Percentiles rank a stretch among this genome's conserved stretches.
These are phyloP conservation scores for Aspergillus costaricaensis DNA, from an alignment of 2,329 filamentous ascomycete genomes.

Conservation along the genomic window DNA sequence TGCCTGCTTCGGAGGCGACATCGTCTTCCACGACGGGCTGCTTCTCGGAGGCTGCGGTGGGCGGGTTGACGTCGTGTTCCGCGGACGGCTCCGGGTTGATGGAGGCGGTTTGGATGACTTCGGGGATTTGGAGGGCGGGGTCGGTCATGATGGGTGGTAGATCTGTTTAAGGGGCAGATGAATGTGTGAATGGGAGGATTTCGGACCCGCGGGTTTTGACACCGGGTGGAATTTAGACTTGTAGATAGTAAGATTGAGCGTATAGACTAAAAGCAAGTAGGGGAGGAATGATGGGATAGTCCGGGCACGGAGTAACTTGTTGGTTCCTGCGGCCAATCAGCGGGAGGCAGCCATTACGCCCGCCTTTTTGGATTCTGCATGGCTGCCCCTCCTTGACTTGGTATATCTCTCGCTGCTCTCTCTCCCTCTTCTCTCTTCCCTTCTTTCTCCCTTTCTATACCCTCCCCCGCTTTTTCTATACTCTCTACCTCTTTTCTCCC, in stretches of 20 bases:
- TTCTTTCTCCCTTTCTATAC: background rate
- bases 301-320: slow-evolving; percentile 4
- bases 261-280: background rate
- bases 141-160: slow-evolving; percentile 52
- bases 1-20: slow-evolving; percentile 43
- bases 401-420: background rate
- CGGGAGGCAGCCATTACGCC: slow-evolving; percentile 17
- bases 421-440: slow-evolving; percentile 6
- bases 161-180: no score
- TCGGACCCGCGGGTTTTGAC: background rate
- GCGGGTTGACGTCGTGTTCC: slow-evolving; percentile 75
- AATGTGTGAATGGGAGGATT: background rate
- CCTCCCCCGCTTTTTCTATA: slow-evolving; percentile 15
- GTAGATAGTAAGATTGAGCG: no score
- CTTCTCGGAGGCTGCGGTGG: slow-evolving; percentile 70
- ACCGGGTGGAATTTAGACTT: no score
- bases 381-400: slow-evolving; percentile 27
- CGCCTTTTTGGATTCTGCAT: slow-evolving; percentile 16
- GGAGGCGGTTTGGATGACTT: slow-evolving; percentile 77
- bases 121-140: slow-evolving; percentile 69
- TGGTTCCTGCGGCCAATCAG: slow-evolving; percentile 8
- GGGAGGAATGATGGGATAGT: background rate
- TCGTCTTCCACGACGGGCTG: slow-evolving; percentile 61
- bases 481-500: slow-evolving; percentile 13
- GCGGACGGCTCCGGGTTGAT: slow-evolving; percentile 73